Evolutionary conservation across 108 stramenopile species (phyloP).

Genomic region (Nitzschia putrida): DNA sequence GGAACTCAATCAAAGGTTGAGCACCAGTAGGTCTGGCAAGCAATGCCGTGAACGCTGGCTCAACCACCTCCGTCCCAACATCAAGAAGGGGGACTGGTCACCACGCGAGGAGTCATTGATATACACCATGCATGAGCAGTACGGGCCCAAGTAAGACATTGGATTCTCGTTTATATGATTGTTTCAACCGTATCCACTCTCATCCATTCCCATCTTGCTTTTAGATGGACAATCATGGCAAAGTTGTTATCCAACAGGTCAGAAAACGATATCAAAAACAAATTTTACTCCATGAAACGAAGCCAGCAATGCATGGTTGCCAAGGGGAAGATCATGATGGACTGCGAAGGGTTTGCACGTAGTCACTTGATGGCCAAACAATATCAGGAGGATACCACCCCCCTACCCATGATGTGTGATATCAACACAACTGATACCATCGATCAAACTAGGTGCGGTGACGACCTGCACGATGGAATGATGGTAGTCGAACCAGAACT

Average conservation of each 20-base stretch:
- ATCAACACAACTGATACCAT: too few relatives aligned
- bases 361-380: too few relatives aligned
- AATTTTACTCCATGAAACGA: constrained; percentile 48
- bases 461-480: too few relatives aligned
- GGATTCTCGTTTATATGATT: not conserved
- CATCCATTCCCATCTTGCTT: not conserved
- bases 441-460: too few relatives aligned
- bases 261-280: constrained; percentile 67
- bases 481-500: too few relatives aligned
- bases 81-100: constrained; percentile 87
- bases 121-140: constrained; percentile 38
- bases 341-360: too few relatives aligned
- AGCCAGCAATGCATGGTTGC: not conserved
- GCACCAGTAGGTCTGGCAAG: constrained; percentile 82
- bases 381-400: too few relatives aligned
- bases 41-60: constrained; percentile 98
- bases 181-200: not conserved
- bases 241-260: constrained; percentile 48
- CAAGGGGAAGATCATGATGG: too few relatives aligned
- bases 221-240: constrained; percentile 52
- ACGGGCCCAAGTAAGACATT: constrained; percentile 51
- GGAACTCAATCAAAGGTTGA: constrained; percentile 15
- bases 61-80: constrained; percentile 95
- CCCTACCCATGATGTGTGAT: too few relatives aligned
- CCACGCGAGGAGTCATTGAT: constrained; percentile 85